Evolutionary conservation across 495 filamentous ascomycete genomes (phyloP).

Genomic region (Neohortaea acidophila): DNA sequence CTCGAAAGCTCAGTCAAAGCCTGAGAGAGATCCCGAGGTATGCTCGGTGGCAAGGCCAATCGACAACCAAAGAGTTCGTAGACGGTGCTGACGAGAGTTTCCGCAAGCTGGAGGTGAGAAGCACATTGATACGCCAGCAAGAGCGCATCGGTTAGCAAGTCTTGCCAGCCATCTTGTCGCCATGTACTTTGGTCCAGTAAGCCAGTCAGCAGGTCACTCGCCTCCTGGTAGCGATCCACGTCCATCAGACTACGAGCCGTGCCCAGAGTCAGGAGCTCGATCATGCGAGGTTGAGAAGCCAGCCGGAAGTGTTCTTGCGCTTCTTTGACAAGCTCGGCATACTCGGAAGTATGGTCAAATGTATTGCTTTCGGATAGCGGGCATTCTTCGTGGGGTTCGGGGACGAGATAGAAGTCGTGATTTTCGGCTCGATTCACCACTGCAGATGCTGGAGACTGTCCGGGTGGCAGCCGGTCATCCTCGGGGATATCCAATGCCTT

Average conservation of each 20-base stretch:
- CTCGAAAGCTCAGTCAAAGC: too few species aligned
- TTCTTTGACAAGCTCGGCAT: constrained; percentile 42
- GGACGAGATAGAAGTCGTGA: constrained; percentile 79
- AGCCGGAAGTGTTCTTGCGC: constrained; percentile 51
- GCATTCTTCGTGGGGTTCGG: constrained; percentile 55
- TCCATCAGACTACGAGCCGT: constrained; percentile 52
- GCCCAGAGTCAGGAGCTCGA: constrained; percentile 54
- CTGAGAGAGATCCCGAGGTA: too few species aligned
- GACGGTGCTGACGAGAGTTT: constrained; percentile 56
- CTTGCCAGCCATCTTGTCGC: constrained; percentile 69
- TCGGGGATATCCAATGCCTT: constrained; percentile 55
- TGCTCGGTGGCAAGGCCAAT: too few species aligned
- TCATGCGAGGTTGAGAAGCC: constrained; percentile 45
- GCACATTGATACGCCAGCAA: constrained; percentile 66
- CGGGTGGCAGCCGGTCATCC: constrained; percentile 55
- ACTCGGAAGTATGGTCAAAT: constrained; percentile 48
- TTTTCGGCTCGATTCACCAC: constrained; percentile 50
- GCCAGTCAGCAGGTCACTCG: constrained; percentile 50
- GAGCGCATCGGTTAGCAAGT: constrained; percentile 53
- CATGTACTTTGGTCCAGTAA: constrained; percentile 60
- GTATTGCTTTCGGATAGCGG: constrained; percentile 22
- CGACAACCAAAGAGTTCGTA: constrained; percentile 78
- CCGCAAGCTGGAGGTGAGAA: constrained; percentile 41
- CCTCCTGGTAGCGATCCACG: constrained; percentile 46
- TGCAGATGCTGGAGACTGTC: constrained; percentile 50